Conservation (phyloP, 805 yeast species). For the Candida awuae region DNA sequence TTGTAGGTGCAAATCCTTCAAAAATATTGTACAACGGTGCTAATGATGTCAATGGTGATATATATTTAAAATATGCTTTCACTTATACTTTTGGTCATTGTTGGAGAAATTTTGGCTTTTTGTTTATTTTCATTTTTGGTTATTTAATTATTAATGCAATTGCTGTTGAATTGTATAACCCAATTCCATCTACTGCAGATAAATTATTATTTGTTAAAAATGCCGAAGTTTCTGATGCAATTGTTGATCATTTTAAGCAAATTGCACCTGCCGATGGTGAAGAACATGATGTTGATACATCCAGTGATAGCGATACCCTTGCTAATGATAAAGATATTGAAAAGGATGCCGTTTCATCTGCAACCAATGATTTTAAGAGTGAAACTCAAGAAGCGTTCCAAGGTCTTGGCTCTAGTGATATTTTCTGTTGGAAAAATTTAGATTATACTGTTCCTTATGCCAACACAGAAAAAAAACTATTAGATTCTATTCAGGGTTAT, state of each 20-base stretch:
- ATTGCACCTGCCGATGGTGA: slow-evolving; percentile 8
- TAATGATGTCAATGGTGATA: slow-evolving; percentile 42
- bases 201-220: slow-evolving; percentile 26
- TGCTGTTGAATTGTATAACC: slow-evolving; percentile 27
- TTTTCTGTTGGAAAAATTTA: slow-evolving; percentile 57
- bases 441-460: slow-evolving; percentile 47
- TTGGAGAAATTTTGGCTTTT: slow-evolving; percentile 73
- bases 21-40: slow-evolving; percentile 18
- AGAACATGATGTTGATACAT: background rate
- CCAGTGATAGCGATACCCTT: background rate
- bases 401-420: slow-evolving; percentile 35
- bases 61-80: slow-evolving; percentile 38
- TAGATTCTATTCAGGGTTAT: slow-evolving; percentile 39
- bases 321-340: background rate
- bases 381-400: slow-evolving; percentile 15
- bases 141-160: slow-evolving; percentile 28
- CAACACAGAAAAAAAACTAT: slow-evolving; percentile 32
- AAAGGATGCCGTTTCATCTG: background rate
- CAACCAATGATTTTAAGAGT: slow-evolving; percentile 26
- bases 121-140: slow-evolving; percentile 35
- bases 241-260: slow-evolving; percentile 18
- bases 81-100: slow-evolving; percentile 48
- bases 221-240: slow-evolving; percentile 20
- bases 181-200: slow-evolving; percentile 27
- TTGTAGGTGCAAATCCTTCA: slow-evolving; percentile 38